Evolutionary conservation across 345 rosid genomes (phyloP).

Genomic region (Hibiscus trionum): DNA sequence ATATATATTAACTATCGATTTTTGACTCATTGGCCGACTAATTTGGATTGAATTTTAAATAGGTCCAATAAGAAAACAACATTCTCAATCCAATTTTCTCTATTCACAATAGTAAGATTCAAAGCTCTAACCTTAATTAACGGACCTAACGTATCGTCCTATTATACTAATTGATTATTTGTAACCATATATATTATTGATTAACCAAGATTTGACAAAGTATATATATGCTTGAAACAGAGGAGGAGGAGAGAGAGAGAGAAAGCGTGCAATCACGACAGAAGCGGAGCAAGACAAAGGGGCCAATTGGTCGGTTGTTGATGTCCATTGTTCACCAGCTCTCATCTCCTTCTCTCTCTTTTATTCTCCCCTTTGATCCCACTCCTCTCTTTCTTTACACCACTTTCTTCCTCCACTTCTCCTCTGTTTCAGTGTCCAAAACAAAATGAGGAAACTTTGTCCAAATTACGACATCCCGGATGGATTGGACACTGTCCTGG

Average conservation of each 20-base stretch:
- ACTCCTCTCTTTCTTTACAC: background rate
- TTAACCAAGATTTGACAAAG: background rate
- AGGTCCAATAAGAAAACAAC: too few species aligned
- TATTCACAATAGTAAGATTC: too few species aligned
- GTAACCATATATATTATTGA: background rate
- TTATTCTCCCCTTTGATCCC: slow-evolving; percentile 15
- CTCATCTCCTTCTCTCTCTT: slow-evolving; percentile 1
- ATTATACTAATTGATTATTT: too few species aligned
- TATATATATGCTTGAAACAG: background rate
- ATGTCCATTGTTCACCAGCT: slow-evolving; percentile 12
- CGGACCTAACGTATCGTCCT: too few species aligned
- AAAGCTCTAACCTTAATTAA: too few species aligned
- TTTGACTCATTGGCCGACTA: too few species aligned
- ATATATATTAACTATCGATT: too few species aligned
- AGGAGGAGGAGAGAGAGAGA: background rate
- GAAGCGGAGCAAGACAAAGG: slow-evolving; percentile 39
- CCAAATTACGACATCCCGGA: slow-evolving; percentile 80
- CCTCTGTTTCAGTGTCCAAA: slow-evolving; percentile 11
- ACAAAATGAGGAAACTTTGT: slow-evolving; percentile 81
- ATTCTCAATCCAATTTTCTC: too few species aligned
- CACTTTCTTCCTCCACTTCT: background rate
- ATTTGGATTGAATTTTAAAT: too few species aligned
- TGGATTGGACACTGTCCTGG: slow-evolving; percentile 91
- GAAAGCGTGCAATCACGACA: slow-evolving; percentile 83
- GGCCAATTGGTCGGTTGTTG: slow-evolving; percentile 69